phyloP scores from a whole-genome alignment of 1,284 basidiomycete species.

The Sutorius eximius region DNA sequence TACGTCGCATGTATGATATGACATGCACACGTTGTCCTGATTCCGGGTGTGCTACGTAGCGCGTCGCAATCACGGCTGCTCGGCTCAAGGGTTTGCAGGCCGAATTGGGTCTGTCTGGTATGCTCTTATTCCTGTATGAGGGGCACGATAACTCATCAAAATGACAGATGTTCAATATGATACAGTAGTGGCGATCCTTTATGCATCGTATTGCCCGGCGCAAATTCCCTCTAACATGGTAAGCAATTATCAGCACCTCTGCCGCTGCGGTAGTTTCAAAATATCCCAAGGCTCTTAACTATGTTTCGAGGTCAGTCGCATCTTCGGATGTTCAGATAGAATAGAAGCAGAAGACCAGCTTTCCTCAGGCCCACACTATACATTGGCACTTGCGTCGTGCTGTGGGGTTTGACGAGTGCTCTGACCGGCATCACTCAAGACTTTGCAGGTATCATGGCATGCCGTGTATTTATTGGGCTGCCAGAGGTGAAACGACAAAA shows the following conservation, averaged over 20 bases:
- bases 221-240: slow-evolving; percentile 72
- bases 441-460: slow-evolving; percentile 55
- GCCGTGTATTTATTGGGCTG: slow-evolving; percentile 62
- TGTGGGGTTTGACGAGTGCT: slow-evolving; percentile 63
- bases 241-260: slow-evolving; percentile 5
- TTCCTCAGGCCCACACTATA: slow-evolving; percentile 31
- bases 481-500: slow-evolving; percentile 45
- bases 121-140: background rate
- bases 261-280: background rate
- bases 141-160: background rate
- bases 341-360: too few relatives aligned
- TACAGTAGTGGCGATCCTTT: slow-evolving; percentile 52
- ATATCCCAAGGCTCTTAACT: slow-evolving; percentile 45
- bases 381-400: slow-evolving; percentile 58
- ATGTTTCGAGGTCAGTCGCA: slow-evolving; percentile 33
- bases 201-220: slow-evolving; percentile 58
- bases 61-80: slow-evolving; percentile 61
- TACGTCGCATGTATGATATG: slow-evolving; percentile 21
- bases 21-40: too few relatives aligned
- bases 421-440: slow-evolving; percentile 57
- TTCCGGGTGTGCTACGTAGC: slow-evolving; percentile 34
- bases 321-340: too few relatives aligned
- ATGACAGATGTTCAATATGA: slow-evolving; percentile 59
- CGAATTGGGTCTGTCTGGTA: slow-evolving; percentile 54
- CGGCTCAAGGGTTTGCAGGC: slow-evolving; percentile 59